Base-by-base conservation (phyloP, 225 moss, liverwort and hornwort genomes). In the Climacium dendroides region DNA sequence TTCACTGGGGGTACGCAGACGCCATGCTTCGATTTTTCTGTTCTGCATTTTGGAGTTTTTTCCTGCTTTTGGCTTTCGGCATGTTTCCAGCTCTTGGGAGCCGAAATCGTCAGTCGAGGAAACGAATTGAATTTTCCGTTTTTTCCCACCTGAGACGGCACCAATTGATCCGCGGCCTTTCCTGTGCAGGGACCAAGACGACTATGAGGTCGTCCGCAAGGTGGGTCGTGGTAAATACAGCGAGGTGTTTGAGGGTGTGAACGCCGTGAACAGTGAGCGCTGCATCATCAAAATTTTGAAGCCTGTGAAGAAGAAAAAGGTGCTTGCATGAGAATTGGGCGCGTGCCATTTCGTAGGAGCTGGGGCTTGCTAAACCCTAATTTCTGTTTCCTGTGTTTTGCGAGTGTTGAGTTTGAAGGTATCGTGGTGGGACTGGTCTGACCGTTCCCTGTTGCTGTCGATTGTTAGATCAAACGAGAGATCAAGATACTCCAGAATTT, bases 401-500 rank as follows among this genome's bases (percentile, higher is more conserved):
- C 79, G 28, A 74, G 58, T 54, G 4, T 47, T 14, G 62, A 8
- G 72, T 35, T 50, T 25, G 19, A 28, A 20, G 43, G 32, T 20
- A 4, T 80, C 47, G 53, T 26, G 63, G 11, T 79, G 87, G 58
- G 77, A 14, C 26, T 61, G 8, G 13, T 59, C 69, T 75, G 88
- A 80, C 74, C 86, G 2, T 66, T n/a, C 15, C 48, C 26, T 88
- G 72, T 79, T 61, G 61, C 23, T 80, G 48, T 58, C 4, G 35
- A 15, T 39, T 72, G 37, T 74, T 19, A 97, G 97, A 97, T 97
- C 2, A 97, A 97, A 87, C 90, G 97, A 69, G 97, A 97, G 81
- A 97, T 97, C 89, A 97, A 97, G 90, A 97, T 97, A 29, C 89
- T 97, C 13, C 97, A 97, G 88, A 97, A 97, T 65, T 90, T 97